Base-by-base conservation (phyloP, 2,329 filamentous ascomycete species). In the Thielaviopsis musarum region DNA sequence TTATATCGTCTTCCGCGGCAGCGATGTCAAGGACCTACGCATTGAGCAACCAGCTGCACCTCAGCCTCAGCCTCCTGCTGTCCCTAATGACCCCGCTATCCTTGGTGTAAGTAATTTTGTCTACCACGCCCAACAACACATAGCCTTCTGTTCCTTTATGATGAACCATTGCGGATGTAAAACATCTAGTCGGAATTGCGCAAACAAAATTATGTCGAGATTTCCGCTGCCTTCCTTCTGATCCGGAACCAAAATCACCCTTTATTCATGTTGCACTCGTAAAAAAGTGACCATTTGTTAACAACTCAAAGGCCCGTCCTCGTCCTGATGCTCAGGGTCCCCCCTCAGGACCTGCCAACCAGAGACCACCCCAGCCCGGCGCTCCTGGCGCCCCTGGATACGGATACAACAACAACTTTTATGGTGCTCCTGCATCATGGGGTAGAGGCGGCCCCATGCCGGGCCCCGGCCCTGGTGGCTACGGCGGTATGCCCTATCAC, bases 211-310 rank as follows among this genome's bases (percentile, higher is more conserved):
- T 56, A 77, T 95, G 91, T 95, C 84, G 91, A 95, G 82, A 85
- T 87, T 85, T 95, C 91, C 90, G 91, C 95, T 96, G 91, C 90
- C 91, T 96, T 96, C 91, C 91, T 96, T 95, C 90, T 96, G 90
- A 95, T 83, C 69, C 64, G 53, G 64, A 62, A 58, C 54, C 45
- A 51, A 6, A 21, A 13, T 15, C n/a, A 19, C 19, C 17, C 34
- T 54, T 21, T 15, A 54, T 38, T 45, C 21, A 53, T 52, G 45
- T 17, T 26, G 22, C 24, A 26, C 24, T 24, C 9, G 4, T 51
- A 7, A 17, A 57, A 28, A 22, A 28, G 17, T 38, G 26, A 30
- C 41, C 19, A 13, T 6, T 52, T 6, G 21, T 19, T 30, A 26
- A 26, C 15, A 54, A 41, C 21, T 6, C 30, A 53, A 21, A 64